Conservation (phyloP, 1,139 yeast genomes). For the Blastobotrys raffinosifermentans region DNA sequence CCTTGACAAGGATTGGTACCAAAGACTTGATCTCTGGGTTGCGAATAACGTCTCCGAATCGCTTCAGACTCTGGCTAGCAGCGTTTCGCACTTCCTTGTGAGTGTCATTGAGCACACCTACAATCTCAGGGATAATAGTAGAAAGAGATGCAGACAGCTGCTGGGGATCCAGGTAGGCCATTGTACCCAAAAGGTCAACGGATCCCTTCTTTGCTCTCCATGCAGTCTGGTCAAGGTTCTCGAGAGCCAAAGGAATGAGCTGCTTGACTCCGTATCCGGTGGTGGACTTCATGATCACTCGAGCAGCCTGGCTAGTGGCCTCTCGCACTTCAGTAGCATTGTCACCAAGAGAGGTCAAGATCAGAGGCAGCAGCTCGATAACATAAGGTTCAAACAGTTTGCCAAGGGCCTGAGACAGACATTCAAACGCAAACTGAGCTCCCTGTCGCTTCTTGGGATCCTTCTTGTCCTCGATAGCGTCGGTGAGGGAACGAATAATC, state of each 20-base stretch:
- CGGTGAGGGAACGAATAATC: slow-evolving; percentile 67
- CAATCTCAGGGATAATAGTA: slow-evolving; percentile 90
- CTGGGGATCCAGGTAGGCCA: slow-evolving; percentile 96
- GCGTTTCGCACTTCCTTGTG: slow-evolving; percentile 96
- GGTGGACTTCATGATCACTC: slow-evolving; percentile 82
- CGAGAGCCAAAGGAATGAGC: slow-evolving; percentile 83
- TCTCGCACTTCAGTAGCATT: slow-evolving; percentile 76
- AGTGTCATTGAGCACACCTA: slow-evolving; percentile 87
- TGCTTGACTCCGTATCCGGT: slow-evolving; percentile 90
- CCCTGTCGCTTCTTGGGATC: slow-evolving; percentile 75
- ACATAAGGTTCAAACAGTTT: slow-evolving; percentile 89
- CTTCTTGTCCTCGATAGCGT: slow-evolving; percentile 84
- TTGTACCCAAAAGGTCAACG: slow-evolving; percentile 90
- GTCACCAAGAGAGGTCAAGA: slow-evolving; percentile 81
- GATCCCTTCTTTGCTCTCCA: slow-evolving; percentile 98
- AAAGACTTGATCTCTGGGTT: slow-evolving; percentile 92
- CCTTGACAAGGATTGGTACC: slow-evolving; percentile 84
- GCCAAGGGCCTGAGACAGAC: slow-evolving; percentile 71
- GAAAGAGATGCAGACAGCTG: slow-evolving; percentile 88
- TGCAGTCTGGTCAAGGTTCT: slow-evolving; percentile 78
- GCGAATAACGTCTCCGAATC: slow-evolving; percentile 94
- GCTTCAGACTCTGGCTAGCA: slow-evolving; percentile 80
- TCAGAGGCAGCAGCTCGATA: slow-evolving; percentile 75
- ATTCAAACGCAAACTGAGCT: slow-evolving; percentile 81
- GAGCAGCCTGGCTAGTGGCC: slow-evolving; percentile 84